phyloP scores from a whole-genome alignment of 1,284 basidiomycete genomes.

The Lentinus polychrous region DNA sequence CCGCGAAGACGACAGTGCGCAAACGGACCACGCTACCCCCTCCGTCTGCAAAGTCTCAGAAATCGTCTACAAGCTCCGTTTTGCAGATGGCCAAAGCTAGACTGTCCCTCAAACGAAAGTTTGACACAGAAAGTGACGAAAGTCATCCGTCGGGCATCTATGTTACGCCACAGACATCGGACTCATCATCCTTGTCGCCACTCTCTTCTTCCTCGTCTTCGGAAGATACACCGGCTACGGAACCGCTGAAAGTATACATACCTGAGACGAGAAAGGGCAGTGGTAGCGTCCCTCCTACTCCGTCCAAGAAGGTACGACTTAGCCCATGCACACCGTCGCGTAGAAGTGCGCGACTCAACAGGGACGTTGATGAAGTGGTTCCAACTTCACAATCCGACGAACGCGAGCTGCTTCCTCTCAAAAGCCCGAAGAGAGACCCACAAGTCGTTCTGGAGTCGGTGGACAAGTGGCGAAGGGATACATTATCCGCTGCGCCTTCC shows the following conservation, averaged over 20 bases:
- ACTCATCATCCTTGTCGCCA: background rate
- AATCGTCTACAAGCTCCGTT: background rate
- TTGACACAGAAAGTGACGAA: conserved; percentile 8
- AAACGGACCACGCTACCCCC: conserved; percentile 3
- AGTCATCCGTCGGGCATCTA: background rate
- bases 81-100: conserved; percentile 8
- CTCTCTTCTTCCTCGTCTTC: conserved; percentile 2
- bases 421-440: conserved; percentile 17
- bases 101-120: conserved; percentile 18
- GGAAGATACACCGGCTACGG: background rate
- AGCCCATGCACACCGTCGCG: conserved; percentile 13
- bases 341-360: conserved; percentile 7
- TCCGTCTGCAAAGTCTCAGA: background rate
- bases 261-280: background rate
- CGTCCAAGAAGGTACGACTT: conserved; percentile 16
- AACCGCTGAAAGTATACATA: conserved; percentile 5
- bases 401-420: conserved; percentile 33
- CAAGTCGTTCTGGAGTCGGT: conserved; percentile 32
- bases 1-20: conserved; percentile 12
- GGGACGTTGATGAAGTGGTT: conserved; percentile 31
- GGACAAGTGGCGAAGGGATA: conserved; percentile 33
- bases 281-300: conserved; percentile 1
- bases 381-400: conserved; percentile 71
- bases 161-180: background rate
- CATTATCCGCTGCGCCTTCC: conserved; percentile 7